Conservation (phyloP, 2,329 filamentous ascomycete species). For the Aspergillus nomiae region DNA sequence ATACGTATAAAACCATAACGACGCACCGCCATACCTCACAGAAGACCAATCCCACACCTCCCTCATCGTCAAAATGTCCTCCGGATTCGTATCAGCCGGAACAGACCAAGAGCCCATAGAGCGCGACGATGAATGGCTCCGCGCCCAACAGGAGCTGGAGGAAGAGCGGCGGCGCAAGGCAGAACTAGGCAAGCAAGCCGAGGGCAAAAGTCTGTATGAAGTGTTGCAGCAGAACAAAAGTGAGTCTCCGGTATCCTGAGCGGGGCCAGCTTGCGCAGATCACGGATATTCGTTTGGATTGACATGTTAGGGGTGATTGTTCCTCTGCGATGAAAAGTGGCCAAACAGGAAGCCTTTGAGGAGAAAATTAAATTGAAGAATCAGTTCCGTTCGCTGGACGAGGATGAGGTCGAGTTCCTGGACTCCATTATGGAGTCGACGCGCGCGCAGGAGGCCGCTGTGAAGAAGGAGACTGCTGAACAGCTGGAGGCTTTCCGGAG, state of each 20-base stretch:
- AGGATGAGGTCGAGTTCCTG: slow-evolving; percentile 55
- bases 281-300: slow-evolving; percentile 27
- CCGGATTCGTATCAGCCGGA: slow-evolving; percentile 49
- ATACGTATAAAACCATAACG: background rate
- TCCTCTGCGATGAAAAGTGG: slow-evolving; percentile 32
- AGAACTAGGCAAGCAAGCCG: slow-evolving; percentile 55
- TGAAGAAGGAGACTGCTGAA: slow-evolving; percentile 61
- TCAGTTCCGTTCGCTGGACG: slow-evolving; percentile 54
- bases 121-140: slow-evolving; percentile 47
- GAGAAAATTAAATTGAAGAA: slow-evolving; percentile 53
- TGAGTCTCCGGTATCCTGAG: slow-evolving; percentile 32
- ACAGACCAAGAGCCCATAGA: slow-evolving; percentile 43
- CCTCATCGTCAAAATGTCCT: slow-evolving; percentile 40
- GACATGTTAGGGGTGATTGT: slow-evolving; percentile 43
- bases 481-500: slow-evolving; percentile 61
- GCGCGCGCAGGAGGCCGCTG: slow-evolving; percentile 57
- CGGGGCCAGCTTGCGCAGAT: background rate
- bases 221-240: slow-evolving; percentile 54
- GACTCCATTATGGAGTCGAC: slow-evolving; percentile 61
- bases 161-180: slow-evolving; percentile 48
- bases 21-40: no score
- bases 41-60: no score
- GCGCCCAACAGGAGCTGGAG: slow-evolving; percentile 48
- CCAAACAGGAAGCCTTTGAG: slow-evolving; percentile 56
- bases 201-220: slow-evolving; percentile 52